Evolutionary conservation across 2,329 filamentous ascomycete genomes (phyloP).

Genomic region (Scedosporium boydii): DNA sequence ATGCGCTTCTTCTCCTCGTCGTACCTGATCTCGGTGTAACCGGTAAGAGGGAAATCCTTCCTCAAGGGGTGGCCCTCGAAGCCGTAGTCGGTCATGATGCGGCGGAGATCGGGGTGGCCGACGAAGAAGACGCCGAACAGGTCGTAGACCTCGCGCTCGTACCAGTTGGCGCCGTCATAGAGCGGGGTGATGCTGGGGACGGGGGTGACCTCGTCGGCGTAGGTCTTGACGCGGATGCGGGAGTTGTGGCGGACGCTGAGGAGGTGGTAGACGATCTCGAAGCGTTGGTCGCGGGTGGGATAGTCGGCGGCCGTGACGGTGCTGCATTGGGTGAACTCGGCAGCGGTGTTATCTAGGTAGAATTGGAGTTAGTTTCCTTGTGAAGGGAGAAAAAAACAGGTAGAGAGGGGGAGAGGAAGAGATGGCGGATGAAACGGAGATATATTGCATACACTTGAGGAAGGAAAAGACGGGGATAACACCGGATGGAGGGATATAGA

Average conservation of each 20-base stretch:
- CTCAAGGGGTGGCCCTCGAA: conserved; percentile 96
- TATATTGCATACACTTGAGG: conserved; percentile 57
- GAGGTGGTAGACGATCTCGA: conserved; percentile 97
- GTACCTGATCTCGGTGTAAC: conserved; percentile 95
- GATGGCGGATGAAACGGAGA: not conserved
- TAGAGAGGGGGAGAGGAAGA: not conserved
- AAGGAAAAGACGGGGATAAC: conserved; percentile 89
- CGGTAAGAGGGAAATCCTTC: conserved; percentile 96
- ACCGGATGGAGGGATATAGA: conserved; percentile 82
- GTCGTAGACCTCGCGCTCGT: conserved; percentile 96
- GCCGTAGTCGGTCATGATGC: conserved; percentile 99
- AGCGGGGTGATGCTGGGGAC: conserved; percentile 80
- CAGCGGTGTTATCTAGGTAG: conserved; percentile 73
- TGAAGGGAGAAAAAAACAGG: not conserved
- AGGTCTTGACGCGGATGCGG: conserved; percentile 95
- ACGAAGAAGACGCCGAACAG: conserved; percentile 95
- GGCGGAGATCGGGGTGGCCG: conserved; percentile 86
- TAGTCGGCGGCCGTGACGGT: conserved; percentile 94
- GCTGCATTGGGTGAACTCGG: conserved; percentile 89
- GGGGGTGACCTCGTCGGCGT: conserved; percentile 89
- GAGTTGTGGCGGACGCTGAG: conserved; percentile 94
- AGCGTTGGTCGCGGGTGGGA: conserved; percentile 88
- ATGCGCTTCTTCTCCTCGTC: conserved; percentile 99
- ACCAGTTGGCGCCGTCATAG: conserved; percentile 97
- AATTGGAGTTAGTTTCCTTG: not conserved